A percentile compares a stretch with the other conserved stretches of the same genome.
Conservation (phyloP, 2,329 filamentous ascomycete species). For the Paecilomyces formosus region DNA sequence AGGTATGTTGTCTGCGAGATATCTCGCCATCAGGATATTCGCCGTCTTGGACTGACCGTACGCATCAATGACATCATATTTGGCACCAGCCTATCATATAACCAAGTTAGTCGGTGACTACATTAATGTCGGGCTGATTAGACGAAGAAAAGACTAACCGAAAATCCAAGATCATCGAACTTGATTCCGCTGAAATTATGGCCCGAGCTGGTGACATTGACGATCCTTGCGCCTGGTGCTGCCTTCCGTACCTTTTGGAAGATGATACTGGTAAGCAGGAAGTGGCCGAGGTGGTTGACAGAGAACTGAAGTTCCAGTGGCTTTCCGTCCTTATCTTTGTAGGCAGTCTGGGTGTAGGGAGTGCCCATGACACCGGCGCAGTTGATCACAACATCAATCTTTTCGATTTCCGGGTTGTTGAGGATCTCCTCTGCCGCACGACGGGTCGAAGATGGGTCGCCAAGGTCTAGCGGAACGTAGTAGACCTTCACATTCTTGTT, state of each 20-base stretch:
- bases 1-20: conserved; percentile 22
- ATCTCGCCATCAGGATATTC: conserved; percentile 30
- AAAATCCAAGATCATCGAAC: background rate
- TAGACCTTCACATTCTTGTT: conserved; percentile 8
- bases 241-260: conserved; percentile 11
- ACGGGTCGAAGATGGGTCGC: conserved; percentile 11
- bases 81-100: background rate
- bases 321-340: conserved; percentile 12
- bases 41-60: conserved; percentile 37
- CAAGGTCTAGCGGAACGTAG: conserved; percentile 11
- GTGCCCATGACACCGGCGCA: conserved; percentile 16
- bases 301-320: background rate
- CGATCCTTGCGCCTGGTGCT: conserved; percentile 12
- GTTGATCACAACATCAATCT: conserved; percentile 16
- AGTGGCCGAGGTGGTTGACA: background rate
- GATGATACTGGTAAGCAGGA: conserved; percentile 10
- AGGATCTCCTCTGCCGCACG: conserved; percentile 10
- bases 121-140: background rate
- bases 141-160: background rate
- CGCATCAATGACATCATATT: conserved; percentile 14
- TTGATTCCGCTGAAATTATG: conserved; percentile 10
- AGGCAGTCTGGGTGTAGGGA: conserved; percentile 5
- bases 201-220: conserved; percentile 35
- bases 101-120: background rate
- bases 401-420: background rate